Base-by-base conservation (phyloP, 345 rosid genomes). In the Boechera divaricarpa region DNA sequence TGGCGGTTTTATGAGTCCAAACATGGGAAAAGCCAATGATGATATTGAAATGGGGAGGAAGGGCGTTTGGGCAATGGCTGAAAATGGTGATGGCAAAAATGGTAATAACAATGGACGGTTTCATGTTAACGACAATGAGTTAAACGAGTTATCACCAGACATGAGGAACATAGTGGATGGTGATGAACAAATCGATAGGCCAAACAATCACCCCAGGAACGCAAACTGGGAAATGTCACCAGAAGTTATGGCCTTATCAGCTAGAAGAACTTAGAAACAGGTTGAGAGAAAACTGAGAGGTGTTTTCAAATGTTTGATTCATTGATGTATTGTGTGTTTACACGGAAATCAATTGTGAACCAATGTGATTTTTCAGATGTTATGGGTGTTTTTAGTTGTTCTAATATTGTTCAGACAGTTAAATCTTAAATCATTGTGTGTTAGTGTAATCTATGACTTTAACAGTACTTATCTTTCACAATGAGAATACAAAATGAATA, bases 31-130 rank as follows among this genome's bases (percentile, higher is more conserved):
- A 73, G 86, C 87, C 2, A 86, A 85, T 77, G 74, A 78, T 64
- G 95, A 94, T 79, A 92, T 90, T 63, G 98, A 94, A 74, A 92
- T 88, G 93, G 97, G 97, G 21, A 88, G 98, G 81, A 94, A 92
- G 67, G 90, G 93, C 1, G 97, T 92, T 5, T 89, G 97, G 98
- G 91, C 90, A 16, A 83, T 89, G 75, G 74, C 79, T 72, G 94
- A 86, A 83, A 87, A 85, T 36, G 92, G 86, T 67, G 82, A 86
- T 35, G 74, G 75, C 47, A 51, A 73, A 48, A 64, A 70, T 49
- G 77, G 35, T 56, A 21, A 69, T 18, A 81, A 83, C 76, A 87
- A 80, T 6, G 88, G 82, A 11, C 85, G 94, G 12, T 52, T 82
- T 65, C 89, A 86, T 74, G 83, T 92, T 75, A 88, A 94, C 77